Evolutionary conservation across 1,284 basidiomycete genomes (phyloP).

Genomic region (Vanrija sp.): DNA sequence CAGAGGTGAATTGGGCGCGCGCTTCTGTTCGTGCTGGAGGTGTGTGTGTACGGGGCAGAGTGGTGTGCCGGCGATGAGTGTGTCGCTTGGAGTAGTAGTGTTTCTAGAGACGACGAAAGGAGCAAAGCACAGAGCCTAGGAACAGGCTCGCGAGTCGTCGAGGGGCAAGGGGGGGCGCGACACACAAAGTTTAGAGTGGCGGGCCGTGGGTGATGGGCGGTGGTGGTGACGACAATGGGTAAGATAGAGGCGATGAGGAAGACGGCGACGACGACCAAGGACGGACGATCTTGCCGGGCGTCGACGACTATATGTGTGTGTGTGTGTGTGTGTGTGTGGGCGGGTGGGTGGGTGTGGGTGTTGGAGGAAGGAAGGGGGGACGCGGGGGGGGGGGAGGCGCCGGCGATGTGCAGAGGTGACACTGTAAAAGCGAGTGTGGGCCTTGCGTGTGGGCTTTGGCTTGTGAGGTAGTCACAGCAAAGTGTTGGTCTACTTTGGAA

Average conservation of each 20-base stretch:
- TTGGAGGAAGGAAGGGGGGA: conserved; percentile 9
- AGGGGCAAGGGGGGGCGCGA: background rate
- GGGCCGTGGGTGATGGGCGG: background rate
- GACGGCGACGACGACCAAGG: background rate
- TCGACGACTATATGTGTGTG: background rate
- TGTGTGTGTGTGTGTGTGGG: background rate
- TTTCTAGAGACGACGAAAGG: too few relatives aligned
- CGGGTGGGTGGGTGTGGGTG: background rate
- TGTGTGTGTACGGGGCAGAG: too few relatives aligned
- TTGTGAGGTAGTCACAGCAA: background rate
- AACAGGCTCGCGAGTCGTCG: too few relatives aligned
- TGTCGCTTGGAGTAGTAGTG: too few relatives aligned
- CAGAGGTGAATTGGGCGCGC: too few relatives aligned
- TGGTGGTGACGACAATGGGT: background rate
- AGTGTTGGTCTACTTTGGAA: too few relatives aligned
- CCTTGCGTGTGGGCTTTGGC: too few relatives aligned
- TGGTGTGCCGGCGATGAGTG: too few relatives aligned
- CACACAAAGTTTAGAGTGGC: conserved; percentile 1
- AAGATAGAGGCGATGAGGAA: too few relatives aligned
- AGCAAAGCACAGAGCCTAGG: too few relatives aligned
- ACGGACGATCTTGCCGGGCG: background rate
- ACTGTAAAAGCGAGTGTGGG: too few relatives aligned
- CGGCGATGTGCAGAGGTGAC: conserved; percentile 5
- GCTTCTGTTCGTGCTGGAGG: too few relatives aligned
- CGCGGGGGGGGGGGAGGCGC: conserved; percentile 12